phyloP scores from a whole-genome alignment of 495 filamentous ascomycete species.

The Hypoxylon fragiforme region DNA sequence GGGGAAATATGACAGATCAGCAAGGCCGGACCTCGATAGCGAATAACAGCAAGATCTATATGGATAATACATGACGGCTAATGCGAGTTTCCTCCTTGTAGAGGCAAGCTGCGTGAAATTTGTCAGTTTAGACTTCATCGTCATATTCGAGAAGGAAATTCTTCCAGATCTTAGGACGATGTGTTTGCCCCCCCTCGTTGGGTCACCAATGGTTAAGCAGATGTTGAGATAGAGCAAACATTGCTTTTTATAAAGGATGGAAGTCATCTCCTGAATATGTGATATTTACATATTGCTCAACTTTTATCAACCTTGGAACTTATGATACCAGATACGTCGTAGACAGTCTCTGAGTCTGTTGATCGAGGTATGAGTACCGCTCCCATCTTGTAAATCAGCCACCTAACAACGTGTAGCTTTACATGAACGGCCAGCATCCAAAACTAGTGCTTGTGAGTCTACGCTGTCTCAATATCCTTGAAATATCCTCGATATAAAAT shows the following conservation, averaged over 20 bases:
- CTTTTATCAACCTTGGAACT: too few species aligned
- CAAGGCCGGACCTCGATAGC: conserved; percentile 10
- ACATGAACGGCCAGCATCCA: neutral
- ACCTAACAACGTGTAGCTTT: conserved; percentile 7
- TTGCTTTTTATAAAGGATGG: conserved; percentile 6
- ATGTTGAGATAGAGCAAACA: conserved; percentile 23
- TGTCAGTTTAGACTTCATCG: conserved; percentile 9
- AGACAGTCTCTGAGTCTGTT: neutral
- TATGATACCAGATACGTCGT: neutral
- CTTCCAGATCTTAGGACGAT: conserved; percentile 5
- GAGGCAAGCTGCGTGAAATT: conserved; percentile 35
- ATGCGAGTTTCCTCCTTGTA: conserved; percentile 29
- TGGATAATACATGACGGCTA: conserved; percentile 25
- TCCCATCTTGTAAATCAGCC: neutral
- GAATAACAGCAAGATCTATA: conserved; percentile 20
- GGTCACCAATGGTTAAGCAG: conserved; percentile 1
- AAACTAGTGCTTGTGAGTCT: conserved; percentile 3
- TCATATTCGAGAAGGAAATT: conserved; percentile 11
- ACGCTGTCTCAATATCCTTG: too few species aligned
- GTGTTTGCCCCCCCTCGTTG: conserved; percentile 20
- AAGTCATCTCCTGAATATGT: conserved; percentile 3
- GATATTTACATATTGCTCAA: too few species aligned
- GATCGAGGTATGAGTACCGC: conserved; percentile 6
- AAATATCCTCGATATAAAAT: too few species aligned
- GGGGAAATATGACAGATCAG: conserved; percentile 38